phyloP scores from a whole-genome alignment of 1,284 basidiomycete genomes.

The Pyrrhoderma noxium region DNA sequence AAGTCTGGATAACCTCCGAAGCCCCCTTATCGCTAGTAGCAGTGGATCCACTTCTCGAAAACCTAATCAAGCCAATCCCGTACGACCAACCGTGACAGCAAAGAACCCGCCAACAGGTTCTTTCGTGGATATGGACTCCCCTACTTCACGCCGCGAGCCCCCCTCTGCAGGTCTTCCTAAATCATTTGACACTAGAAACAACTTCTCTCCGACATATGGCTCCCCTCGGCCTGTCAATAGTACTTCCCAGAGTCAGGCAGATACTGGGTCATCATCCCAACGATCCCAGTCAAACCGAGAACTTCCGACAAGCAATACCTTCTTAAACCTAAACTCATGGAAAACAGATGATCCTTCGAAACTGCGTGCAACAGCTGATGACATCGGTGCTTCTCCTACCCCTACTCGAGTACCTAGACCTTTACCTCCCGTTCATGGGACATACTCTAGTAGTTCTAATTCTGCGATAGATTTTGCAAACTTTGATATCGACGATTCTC shows the following conservation, averaged over 20 bases:
- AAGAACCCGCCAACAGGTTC: conserved; percentile 9
- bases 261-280: conserved; percentile 18
- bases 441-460: background rate
- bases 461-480: too few relatives aligned
- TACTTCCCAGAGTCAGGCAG: conserved; percentile 13
- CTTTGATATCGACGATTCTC: conserved; percentile 13
- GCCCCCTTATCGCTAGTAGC: conserved; percentile 31
- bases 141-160: conserved; percentile 16
- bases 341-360: conserved; percentile 42
- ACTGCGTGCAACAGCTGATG: conserved; percentile 50
- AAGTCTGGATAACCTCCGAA: conserved; percentile 52
- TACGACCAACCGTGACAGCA: conserved; percentile 11
- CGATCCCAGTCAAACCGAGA: conserved; percentile 24
- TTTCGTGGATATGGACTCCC: conserved; percentile 15
- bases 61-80: conserved; percentile 6
- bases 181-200: conserved; percentile 13
- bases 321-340: background rate
- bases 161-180: conserved; percentile 12
- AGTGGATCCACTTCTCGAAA: conserved; percentile 30
- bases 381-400: conserved; percentile 37
- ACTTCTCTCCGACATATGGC: conserved; percentile 15
- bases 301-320: background rate
- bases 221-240: conserved; percentile 10
- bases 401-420: conserved; percentile 13
- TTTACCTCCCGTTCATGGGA: conserved; percentile 9